These are phyloP conservation scores for Xylariaceae sp. DNA, from an alignment of 2,329 filamentous ascomycete genomes.

Conservation along the genomic window DNA sequence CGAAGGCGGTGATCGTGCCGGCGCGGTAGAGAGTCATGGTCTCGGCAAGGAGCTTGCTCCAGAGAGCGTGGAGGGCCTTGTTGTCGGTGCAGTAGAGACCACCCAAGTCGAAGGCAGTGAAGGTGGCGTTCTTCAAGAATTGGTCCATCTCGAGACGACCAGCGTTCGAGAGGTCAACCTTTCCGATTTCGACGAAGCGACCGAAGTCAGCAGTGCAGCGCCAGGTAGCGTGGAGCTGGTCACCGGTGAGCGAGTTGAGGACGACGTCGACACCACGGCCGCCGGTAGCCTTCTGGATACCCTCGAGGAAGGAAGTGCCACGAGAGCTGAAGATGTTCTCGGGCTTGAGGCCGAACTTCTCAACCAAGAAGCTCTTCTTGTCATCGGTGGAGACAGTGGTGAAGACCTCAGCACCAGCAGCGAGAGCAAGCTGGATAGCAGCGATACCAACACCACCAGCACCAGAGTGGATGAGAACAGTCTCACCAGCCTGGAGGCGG, in stretches of 20 bases:
- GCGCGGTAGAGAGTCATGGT: constrained; percentile 3
- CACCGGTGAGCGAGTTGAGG: constrained; percentile 14
- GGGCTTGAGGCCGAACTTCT: constrained; percentile 24
- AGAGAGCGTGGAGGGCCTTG: constrained; percentile 7
- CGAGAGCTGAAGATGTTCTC: constrained; percentile 33
- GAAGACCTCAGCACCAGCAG: constrained; percentile 21
- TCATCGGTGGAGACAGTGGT: constrained; percentile 24
- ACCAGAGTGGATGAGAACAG: constrained; percentile 35
- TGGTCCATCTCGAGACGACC: constrained; percentile 11
- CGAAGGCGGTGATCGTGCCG: background rate
- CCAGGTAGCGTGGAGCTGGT: constrained; percentile 26
- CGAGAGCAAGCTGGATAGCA: constrained; percentile 16
- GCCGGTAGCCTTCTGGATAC: constrained; percentile 19
- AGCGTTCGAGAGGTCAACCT: constrained; percentile 33
- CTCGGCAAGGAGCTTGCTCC: background rate
- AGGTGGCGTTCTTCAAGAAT: constrained; percentile 32
- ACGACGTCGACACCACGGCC: constrained; percentile 18
- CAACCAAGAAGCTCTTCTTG: constrained; percentile 25
- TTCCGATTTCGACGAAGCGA: constrained; percentile 33
- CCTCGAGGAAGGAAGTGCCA: constrained; percentile 28
- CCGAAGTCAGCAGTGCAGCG: constrained; percentile 35
- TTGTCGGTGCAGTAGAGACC: constrained; percentile 26
- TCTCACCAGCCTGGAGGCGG: constrained; percentile 25
- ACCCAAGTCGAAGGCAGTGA: constrained; percentile 36
- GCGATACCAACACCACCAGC: constrained; percentile 35